phyloP scores from a whole-genome alignment of 768 basidiomycete genomes.

The Calocybe indica region DNA sequence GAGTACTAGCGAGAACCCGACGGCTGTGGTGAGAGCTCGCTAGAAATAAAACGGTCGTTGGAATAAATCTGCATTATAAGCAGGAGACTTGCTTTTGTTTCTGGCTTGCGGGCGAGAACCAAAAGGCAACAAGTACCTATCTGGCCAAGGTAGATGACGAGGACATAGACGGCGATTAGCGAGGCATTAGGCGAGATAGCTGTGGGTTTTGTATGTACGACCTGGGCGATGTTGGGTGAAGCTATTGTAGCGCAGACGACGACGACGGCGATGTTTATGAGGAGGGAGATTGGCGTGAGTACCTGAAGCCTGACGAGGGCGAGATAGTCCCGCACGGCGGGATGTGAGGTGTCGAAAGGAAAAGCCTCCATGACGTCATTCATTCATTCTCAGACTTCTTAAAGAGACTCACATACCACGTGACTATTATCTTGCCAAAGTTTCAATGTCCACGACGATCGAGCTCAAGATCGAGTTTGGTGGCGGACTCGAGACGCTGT shows the following conservation, averaged over 20 bases:
- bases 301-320: constrained; percentile 76
- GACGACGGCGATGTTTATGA: constrained; percentile 72
- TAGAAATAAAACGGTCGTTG: too few relatives aligned
- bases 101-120: constrained; percentile 60
- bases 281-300: constrained; percentile 76
- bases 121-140: constrained; percentile 83
- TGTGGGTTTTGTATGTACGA: constrained; percentile 43
- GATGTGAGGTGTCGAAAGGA: constrained; percentile 53
- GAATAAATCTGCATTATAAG: too few relatives aligned
- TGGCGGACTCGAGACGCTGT: constrained; percentile 84
- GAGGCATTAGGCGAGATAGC: constrained; percentile 63
- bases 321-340: constrained; percentile 60
- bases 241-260: constrained; percentile 65
- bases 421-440: too few relatives aligned
- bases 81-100: constrained; percentile 51
- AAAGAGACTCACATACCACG: too few relatives aligned
- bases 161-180: constrained; percentile 55
- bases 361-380: constrained; percentile 41
- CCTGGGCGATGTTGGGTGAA: constrained; percentile 54
- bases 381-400: not conserved
- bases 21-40: constrained; percentile 64
- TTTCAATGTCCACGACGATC: constrained; percentile 12
- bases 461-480: constrained; percentile 69
- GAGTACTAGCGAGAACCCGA: constrained; percentile 71
- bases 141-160: constrained; percentile 56